Evolutionary conservation across 345 rosid genomes (phyloP).

Genomic region (Salix koriyanagi): DNA sequence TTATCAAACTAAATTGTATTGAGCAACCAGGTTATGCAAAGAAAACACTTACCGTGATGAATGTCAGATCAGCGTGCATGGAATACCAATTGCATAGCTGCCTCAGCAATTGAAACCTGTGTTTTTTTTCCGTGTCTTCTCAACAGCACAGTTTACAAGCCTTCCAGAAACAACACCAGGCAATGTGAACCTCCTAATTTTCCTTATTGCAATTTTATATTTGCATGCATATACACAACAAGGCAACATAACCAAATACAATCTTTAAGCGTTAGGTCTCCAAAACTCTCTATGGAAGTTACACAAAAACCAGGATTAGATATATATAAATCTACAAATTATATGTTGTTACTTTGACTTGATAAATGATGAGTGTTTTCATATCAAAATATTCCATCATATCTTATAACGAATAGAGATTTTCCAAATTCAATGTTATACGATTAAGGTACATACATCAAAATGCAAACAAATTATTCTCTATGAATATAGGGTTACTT

Average conservation of each 20-base stretch:
- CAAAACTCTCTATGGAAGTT: not conserved
- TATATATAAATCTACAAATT: not conserved
- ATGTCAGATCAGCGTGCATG: constrained; percentile 76
- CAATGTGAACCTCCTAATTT: not conserved
- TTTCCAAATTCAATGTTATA: not conserved
- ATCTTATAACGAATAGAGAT: not conserved
- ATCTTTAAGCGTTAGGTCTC: not conserved
- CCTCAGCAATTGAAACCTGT: constrained; percentile 75
- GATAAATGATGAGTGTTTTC: not conserved
- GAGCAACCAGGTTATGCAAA: not conserved
- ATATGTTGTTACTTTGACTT: not conserved
- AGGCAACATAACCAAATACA: not conserved
- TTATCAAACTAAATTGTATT: not conserved
- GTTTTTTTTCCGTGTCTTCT: constrained; percentile 72
- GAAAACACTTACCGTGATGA: constrained; percentile 72
- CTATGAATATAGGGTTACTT: not conserved
- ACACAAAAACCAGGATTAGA: not conserved
- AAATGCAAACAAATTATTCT: not conserved
- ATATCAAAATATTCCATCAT: not conserved
- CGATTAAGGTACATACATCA: not conserved
- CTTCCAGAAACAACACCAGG: constrained; percentile 30
- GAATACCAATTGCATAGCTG: constrained; percentile 78
- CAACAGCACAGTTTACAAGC: constrained; percentile 89
- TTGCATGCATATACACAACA: not conserved
- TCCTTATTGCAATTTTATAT: not conserved